Conservation (phyloP, 257 asterid genomes). For the Scutellaria barbata region DNA sequence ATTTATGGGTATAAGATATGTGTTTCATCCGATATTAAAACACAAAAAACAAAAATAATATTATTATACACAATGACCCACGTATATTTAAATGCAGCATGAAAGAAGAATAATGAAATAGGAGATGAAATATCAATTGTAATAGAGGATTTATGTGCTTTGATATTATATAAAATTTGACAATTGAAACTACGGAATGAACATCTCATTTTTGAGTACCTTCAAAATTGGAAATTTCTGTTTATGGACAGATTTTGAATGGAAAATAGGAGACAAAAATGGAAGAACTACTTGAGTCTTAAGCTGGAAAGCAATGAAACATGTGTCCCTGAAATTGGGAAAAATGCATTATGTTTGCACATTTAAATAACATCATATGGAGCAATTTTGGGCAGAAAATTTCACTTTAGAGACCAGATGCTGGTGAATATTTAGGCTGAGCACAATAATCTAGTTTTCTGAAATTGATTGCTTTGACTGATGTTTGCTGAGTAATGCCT, state of each 20-base stretch:
- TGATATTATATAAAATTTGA: neutral
- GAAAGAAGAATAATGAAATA: too few species aligned
- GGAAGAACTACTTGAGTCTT: neutral
- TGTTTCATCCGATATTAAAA: too few species aligned
- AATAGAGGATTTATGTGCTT: too few species aligned
- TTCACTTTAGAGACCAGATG: slow-evolving; percentile 48
- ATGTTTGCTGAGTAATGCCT: slow-evolving; percentile 29
- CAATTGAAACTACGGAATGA: neutral
- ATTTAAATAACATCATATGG: slow-evolving; percentile 36
- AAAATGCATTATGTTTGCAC: slow-evolving; percentile 38
- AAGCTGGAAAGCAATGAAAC: slow-evolving; percentile 43
- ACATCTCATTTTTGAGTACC: slow-evolving; percentile 5
- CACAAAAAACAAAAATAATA: too few species aligned
- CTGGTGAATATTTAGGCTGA: slow-evolving; percentile 36
- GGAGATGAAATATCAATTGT: too few species aligned
- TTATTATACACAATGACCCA: too few species aligned
- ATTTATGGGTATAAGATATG: too few species aligned
- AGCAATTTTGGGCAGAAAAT: slow-evolving; percentile 44
- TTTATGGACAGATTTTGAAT: slow-evolving; percentile 30
- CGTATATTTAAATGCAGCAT: too few species aligned
- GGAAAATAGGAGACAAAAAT: slow-evolving; percentile 10
- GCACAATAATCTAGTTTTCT: slow-evolving; percentile 24
- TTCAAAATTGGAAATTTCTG: slow-evolving; percentile 11
- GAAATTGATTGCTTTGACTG: slow-evolving; percentile 43
- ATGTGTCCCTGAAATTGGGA: slow-evolving; percentile 52